These are phyloP conservation scores for Diaporthe destruens DNA, from an alignment of 2,329 filamentous ascomycete genomes.

Conservation along the genomic window DNA sequence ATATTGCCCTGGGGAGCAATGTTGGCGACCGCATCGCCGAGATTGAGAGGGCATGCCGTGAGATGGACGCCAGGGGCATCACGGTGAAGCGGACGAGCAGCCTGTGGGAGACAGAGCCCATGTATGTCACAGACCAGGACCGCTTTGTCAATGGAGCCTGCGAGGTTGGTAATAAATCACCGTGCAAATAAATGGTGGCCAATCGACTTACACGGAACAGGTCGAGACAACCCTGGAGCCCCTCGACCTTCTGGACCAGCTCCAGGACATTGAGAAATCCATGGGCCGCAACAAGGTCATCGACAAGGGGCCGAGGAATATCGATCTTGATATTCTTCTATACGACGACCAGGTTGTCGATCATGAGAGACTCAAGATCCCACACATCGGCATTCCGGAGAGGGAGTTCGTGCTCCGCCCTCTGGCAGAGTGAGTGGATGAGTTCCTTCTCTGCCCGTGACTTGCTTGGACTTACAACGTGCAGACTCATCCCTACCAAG, in stretches of 20 bases:
- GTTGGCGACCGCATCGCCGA: constrained; percentile 85
- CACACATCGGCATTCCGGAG: constrained; percentile 87
- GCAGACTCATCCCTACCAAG: constrained; percentile 68
- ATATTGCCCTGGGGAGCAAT: constrained; percentile 93
- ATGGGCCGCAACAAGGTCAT: constrained; percentile 87
- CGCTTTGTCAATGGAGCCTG: constrained; percentile 93
- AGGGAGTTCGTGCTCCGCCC: constrained; percentile 94
- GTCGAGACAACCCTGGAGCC: constrained; percentile 84
- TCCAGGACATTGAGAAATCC: constrained; percentile 85
- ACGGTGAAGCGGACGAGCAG: constrained; percentile 83
- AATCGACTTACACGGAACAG: constrained; percentile 57
- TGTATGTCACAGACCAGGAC: constrained; percentile 94
- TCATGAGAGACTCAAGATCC: constrained; percentile 82
- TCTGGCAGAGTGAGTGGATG: constrained; percentile 75
- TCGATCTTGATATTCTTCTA: constrained; percentile 92
- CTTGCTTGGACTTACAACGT: not conserved
- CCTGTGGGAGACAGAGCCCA: constrained; percentile 94
- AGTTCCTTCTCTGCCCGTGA: not conserved
- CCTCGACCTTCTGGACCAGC: constrained; percentile 78
- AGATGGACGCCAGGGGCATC: constrained; percentile 81
- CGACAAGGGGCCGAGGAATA: constrained; percentile 94
- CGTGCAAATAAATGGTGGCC: not conserved
- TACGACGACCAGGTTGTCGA: constrained; percentile 77
- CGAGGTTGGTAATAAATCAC: constrained; percentile 71
- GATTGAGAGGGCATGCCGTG: constrained; percentile 85